These are phyloP conservation scores for Pichia sp. DNA, from an alignment of 1,139 yeast species.

Conservation along the genomic window DNA sequence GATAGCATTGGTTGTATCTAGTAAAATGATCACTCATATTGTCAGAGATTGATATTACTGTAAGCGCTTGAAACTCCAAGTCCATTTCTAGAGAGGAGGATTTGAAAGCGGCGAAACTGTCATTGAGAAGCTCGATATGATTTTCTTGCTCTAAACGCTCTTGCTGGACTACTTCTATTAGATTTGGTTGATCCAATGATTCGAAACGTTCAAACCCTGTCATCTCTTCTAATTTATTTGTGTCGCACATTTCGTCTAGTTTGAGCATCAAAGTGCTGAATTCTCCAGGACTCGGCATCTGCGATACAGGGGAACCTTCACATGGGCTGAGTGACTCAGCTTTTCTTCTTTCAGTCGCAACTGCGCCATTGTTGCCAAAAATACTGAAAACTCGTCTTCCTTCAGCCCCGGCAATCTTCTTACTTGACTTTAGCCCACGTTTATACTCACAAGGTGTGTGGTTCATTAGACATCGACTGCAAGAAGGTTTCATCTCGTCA, in stretches of 20 bases:
- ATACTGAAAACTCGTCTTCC: neutral
- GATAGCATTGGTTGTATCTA: slow-evolving; percentile 28
- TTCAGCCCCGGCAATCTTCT: neutral
- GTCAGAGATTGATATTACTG: slow-evolving; percentile 4
- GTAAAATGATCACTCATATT: neutral
- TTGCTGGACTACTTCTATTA: too few species aligned
- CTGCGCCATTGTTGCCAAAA: neutral
- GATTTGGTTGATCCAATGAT: too few species aligned
- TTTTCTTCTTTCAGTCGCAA: neutral
- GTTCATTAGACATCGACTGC: slow-evolving; percentile 50
- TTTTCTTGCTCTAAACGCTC: neutral
- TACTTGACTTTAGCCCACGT: neutral
- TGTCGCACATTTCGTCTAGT: too few species aligned
- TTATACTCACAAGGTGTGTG: slow-evolving; percentile 19
- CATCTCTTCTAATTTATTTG: too few species aligned
- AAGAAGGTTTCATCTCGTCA: slow-evolving; percentile 60
- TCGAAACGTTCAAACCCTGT: too few species aligned
- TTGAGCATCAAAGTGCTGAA: too few species aligned
- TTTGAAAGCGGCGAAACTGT: neutral
- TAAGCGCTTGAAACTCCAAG: slow-evolving; percentile 4
- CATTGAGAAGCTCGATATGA: neutral
- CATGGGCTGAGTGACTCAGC: neutral
- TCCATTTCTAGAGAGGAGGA: slow-evolving; percentile 1
- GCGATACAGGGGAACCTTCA: neutral
- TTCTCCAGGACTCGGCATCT: neutral